Base-by-base conservation (phyloP, 352 stramenopile species). In the Phytophthora fragariaefolia region DNA sequence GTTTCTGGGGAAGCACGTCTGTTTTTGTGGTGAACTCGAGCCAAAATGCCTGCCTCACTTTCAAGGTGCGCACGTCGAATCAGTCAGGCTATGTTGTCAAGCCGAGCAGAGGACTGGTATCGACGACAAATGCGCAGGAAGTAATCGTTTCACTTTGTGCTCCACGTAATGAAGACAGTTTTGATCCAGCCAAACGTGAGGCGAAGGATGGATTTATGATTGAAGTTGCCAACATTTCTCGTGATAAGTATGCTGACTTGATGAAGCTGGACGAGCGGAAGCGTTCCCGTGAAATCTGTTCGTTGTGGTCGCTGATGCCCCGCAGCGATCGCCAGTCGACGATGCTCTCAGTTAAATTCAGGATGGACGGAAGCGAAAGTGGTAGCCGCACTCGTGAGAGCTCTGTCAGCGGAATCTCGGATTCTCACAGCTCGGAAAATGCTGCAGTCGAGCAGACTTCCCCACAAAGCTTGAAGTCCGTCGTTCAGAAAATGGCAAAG, bases 1-100 rank as follows among this genome's bases (percentile, higher is more conserved):
- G 66, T 4, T 70, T 73, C 47, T 77, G 83, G 69, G 59, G 69
- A 40, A 58, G 45, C 20, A 75, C 66, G 34, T 82, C 80, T 24
- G 79, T 90, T 15, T 90, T 85, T 57, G 73, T 93, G 24, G 79
- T 85, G 2, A 93, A 93, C 54, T 68, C 65, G 5, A 82, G 82
- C 27, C 77, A 76, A 15, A 66, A 57, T 12, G 66, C 79, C 27
- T 87, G 82, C 22, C 69, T 95, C 3, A 74, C 69, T 10, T 95
- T 91, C 52, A 93, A 92, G 57, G 74, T 95, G 59, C 90, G 89
- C 64, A 95, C 84, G 17, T 91, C 86, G 7, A 92, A 95, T 68
- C 82, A 89, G 46, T 77, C 72, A 3, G 84, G 81, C 2, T 95
- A 95, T 56, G 83, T 84, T 24, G 83, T 95, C 10, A 87, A 92